Percentiles rank a stretch among this genome's conserved stretches.
Evolutionary conservation across 2,329 filamentous ascomycete species (phyloP).

Genomic region (Arthroderma sp.): DNA sequence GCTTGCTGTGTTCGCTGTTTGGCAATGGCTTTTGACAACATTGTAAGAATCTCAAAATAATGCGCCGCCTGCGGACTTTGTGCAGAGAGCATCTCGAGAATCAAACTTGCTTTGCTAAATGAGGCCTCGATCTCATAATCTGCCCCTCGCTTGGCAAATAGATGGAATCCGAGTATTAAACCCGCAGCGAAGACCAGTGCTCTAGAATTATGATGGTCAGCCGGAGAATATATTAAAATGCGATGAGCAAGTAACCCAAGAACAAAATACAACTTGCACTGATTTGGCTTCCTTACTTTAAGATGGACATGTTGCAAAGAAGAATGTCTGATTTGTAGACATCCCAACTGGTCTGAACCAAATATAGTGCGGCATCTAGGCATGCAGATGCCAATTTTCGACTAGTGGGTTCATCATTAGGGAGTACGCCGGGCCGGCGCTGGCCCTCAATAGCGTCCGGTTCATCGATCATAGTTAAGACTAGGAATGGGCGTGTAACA

Average conservation of each 20-base stretch:
- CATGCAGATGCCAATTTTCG: conserved; percentile 39
- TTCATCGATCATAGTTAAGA: conserved; percentile 32
- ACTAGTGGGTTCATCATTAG: conserved; percentile 18
- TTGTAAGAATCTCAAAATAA: conserved; percentile 43
- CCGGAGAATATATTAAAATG: no score
- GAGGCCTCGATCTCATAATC: conserved; percentile 36
- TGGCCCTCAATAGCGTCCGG: background rate
- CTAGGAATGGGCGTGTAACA: conserved; percentile 43
- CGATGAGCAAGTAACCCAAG: background rate
- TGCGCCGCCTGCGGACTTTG: conserved; percentile 45
- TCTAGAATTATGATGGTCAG: conserved; percentile 16
- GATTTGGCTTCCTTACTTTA: conserved; percentile 35
- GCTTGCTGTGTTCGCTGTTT: conserved; percentile 27
- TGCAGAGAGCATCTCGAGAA: conserved; percentile 36
- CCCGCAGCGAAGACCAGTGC: conserved; percentile 45
- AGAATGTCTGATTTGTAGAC: conserved; percentile 33
- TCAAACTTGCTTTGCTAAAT: conserved; percentile 38
- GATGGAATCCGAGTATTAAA: conserved; percentile 43
- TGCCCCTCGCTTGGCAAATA: conserved; percentile 38
- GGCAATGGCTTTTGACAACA: conserved; percentile 33
- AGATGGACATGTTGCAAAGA: conserved; percentile 44
- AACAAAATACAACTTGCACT: background rate
- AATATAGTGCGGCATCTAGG: conserved; percentile 42
- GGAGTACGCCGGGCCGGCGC: background rate
- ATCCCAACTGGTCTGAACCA: conserved; percentile 42